Evolutionary conservation across 352 stramenopile species (phyloP), one percentile per base, ranked within the genome.

Genomic region (Pythium sp.): DNA sequence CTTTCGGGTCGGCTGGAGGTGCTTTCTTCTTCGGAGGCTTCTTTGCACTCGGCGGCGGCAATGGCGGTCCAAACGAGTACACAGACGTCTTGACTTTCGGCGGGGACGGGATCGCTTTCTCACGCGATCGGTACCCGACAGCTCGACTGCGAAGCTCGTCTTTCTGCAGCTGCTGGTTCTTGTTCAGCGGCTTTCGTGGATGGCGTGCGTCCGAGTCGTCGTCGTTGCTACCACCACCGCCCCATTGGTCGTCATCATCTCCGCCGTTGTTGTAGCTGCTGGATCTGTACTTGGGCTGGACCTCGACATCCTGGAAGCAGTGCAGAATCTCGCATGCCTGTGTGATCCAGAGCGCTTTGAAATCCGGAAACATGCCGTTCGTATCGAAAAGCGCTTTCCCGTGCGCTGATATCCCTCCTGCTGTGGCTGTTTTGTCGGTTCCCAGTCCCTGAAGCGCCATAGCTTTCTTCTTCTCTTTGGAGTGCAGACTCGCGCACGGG

Each of bases 111-210:
- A 81, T 75, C 7, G 81, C 82, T 63, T 93, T 93, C 15, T 64
- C 72, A 58, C 85, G 78, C 2, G 85, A 90, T 22, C 83, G 80
- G 58, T 86, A 86, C 0, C 72, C 79, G 26, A 91, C 65, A 5
- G 79, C 78, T n/a, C 77, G 79, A 64, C 82, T 92, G 56, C 87
- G 75, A 2, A 89, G 67, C 65, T 92, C 84, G 36, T 94, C 87
- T 56, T 82, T 86, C 36, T 88, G 75, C 12, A 81, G 79, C 47
- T 94, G 87, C 30, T 90, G 72, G 24, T 86, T 73, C 53, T 84
- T 73, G 34, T 73, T 89, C 0, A 88, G 64, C 4, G 62, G 69
- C 18, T 82, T 87, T 1, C 49, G 43, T 20, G 75, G 76, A 0
- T 65, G 69, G 12, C 58, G 62, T 4, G 73, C 67, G 20, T 30